Base-by-base conservation (phyloP, 192 early-diverging fungal species). In the Coemansia sp. region DNA sequence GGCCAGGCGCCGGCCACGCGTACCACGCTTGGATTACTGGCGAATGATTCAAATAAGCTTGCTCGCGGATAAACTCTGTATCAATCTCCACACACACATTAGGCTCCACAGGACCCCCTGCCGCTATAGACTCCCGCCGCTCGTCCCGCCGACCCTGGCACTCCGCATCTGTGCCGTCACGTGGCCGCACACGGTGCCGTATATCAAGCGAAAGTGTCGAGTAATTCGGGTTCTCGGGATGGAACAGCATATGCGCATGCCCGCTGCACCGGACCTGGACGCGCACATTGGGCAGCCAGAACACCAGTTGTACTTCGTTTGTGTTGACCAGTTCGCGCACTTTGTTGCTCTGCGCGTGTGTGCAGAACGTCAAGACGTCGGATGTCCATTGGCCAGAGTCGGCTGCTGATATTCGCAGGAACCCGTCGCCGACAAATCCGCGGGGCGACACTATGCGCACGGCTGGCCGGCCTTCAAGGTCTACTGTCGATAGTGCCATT, bases 1-100 rank as follows among this genome's bases (percentile, higher is more conserved):
- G 66, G 9, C 77, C 77, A 0, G 77, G 77, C 38, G 77, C 52
- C n/a, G 77, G 77, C 77, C 77, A 80, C 59, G 77, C 73, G 55
- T 80, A 80, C 77, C 77, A 80, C 1, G 77, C 77, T 56, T 80
- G 77, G 24, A 63, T 49, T 17, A 67, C 68, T 0, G 77, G 77
- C 45, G 68, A 57, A 59, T 80, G 77, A 56, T 80, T 48, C 24
- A 71, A 55, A 32, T 62, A 80, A 21, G 77, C 77, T 37, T 74
- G 68, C 62, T 80, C 77, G 68, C 77, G 77, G 27, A 80, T 74
- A 54, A 58, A 74, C 67, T 74, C 77, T 12, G 29, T 52, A 35
- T 80, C 72, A 32, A 80, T 64, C 38, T 65, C 60, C 10, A 67
- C 67, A 27, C 21, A 17, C 37, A 10, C 35, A 29, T 57, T 53